Evolutionary conservation across 352 stramenopile genomes (phyloP).

Genomic region (Thalassiosira hispida): DNA sequence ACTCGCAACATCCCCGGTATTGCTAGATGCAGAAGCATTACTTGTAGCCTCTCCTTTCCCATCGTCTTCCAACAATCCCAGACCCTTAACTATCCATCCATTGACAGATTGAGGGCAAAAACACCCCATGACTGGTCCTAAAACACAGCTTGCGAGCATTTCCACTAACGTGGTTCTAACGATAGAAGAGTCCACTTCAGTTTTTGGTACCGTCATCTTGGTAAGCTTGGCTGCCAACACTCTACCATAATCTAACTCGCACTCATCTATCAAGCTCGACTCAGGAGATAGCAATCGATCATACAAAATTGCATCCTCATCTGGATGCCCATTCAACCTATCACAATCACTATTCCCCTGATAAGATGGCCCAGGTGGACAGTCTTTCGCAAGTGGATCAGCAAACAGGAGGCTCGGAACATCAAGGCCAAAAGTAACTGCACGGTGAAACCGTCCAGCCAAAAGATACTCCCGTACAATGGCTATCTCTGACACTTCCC

Average conservation of each 20-base stretch:
- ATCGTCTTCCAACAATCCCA: constrained; percentile 39
- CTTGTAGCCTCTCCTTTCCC: constrained; percentile 5
- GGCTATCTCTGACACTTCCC: constrained; percentile 69
- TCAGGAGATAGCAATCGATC: constrained; percentile 70
- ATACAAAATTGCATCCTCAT: constrained; percentile 71
- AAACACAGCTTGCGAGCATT: constrained; percentile 69
- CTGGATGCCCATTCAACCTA: constrained; percentile 38
- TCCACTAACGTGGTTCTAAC: constrained; percentile 72
- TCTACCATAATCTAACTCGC: constrained; percentile 84
- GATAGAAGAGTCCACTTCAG: constrained; percentile 67
- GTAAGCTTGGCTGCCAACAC: constrained; percentile 72
- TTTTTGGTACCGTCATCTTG: constrained; percentile 61
- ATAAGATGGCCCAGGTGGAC: constrained; percentile 57
- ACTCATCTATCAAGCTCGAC: constrained; percentile 68
- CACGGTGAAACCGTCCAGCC: constrained; percentile 74
- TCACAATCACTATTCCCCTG: constrained; percentile 44
- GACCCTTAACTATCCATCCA: constrained; percentile 59
- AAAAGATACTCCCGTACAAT: constrained; percentile 81
- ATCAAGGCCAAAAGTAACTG: constrained; percentile 84
- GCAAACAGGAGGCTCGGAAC: constrained; percentile 82
- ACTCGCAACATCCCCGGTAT: constrained; percentile 2
- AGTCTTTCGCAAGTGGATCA: constrained; percentile 75
- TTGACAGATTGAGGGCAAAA: constrained; percentile 81
- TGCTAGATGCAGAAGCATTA: constrained; percentile 13
- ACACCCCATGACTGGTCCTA: constrained; percentile 76